A percentile compares a stretch with the other conserved stretches of the same genome.
phyloP scores from a whole-genome alignment of 2,329 filamentous ascomycete genomes.

The Sporothrix variecibatus region DNA sequence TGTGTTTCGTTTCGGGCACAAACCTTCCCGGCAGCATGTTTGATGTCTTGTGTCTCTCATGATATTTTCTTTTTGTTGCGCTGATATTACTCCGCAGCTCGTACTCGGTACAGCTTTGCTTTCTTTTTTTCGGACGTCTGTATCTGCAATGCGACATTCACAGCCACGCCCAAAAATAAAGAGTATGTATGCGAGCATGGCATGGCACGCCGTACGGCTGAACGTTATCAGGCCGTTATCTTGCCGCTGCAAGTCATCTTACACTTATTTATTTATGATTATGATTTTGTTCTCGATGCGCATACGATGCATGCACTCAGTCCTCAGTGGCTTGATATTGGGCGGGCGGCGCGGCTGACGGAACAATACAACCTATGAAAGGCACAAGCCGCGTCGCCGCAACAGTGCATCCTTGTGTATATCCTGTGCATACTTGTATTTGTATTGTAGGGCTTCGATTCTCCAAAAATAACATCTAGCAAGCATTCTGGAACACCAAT shows the following conservation, averaged over 20 bases:
- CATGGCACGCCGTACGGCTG: not conserved
- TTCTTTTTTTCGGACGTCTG: not conserved
- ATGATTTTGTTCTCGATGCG: no score
- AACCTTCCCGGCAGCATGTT: not conserved
- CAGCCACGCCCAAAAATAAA: constrained; percentile 13
- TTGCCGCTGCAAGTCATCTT: not conserved
- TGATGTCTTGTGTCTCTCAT: not conserved
- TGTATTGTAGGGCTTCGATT: no score
- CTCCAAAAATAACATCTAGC: no score
- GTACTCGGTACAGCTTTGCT: not conserved
- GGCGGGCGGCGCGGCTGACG: constrained; percentile 13
- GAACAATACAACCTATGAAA: constrained; percentile 1
- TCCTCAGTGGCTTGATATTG: not conserved
- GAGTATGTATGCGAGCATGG: not conserved
- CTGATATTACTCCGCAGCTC: no score
- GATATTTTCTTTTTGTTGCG: not conserved
- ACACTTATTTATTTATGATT: no score
- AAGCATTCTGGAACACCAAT: no score
- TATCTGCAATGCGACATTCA: constrained; percentile 10
- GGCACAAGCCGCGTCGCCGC: not conserved
- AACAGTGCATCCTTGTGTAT: not conserved
- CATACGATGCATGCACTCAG: no score
- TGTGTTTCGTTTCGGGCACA: not conserved
- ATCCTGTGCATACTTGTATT: not conserved
- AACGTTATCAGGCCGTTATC: not conserved